phyloP scores from a whole-genome alignment of 2,329 filamentous ascomycete genomes.

The Neurospora sp. region DNA sequence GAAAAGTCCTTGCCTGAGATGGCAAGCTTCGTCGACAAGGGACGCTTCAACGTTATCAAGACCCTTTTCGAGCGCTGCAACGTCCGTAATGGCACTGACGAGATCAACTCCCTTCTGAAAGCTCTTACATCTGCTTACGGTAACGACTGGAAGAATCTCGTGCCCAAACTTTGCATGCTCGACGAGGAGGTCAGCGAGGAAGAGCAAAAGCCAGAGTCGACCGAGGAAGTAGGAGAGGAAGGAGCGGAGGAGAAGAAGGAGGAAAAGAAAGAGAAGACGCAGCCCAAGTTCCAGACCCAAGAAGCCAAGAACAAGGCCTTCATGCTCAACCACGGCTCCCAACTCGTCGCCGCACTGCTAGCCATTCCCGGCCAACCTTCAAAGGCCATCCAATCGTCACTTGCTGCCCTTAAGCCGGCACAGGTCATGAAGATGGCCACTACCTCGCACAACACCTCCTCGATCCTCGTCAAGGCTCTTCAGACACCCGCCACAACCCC shows the following conservation, averaged over 20 bases:
- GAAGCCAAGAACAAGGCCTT: conserved; percentile 46
- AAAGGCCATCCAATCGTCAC: conserved; percentile 62
- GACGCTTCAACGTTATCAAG: conserved; percentile 69
- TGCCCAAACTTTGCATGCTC: conserved; percentile 40
- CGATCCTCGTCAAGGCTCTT: conserved; percentile 41
- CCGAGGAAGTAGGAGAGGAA: conserved; percentile 12
- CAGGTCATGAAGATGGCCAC: conserved; percentile 56
- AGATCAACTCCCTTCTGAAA: conserved; percentile 37
- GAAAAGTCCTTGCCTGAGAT: conserved; percentile 64
- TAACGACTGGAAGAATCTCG: conserved; percentile 34
- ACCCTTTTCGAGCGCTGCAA: conserved; percentile 74
- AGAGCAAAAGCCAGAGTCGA: conserved; percentile 13
- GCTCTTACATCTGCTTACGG: conserved; percentile 39
- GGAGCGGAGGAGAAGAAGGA: conserved; percentile 15
- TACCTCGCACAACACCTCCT: conserved; percentile 36
- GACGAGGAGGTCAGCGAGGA: conserved; percentile 24
- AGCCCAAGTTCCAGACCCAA: conserved; percentile 20
- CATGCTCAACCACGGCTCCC: conserved; percentile 59
- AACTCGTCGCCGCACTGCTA: conserved; percentile 74
- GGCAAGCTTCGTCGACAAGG: conserved; percentile 60
- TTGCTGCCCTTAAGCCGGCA: conserved; percentile 47
- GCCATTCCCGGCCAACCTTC: conserved; percentile 58
- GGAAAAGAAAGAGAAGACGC: conserved; percentile 14
- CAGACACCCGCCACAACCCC: conserved; percentile 36
- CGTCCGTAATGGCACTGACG: conserved; percentile 48